Evolutionary conservation across 495 filamentous ascomycete species (phyloP).

Genomic region (Neurospora sp.): DNA sequence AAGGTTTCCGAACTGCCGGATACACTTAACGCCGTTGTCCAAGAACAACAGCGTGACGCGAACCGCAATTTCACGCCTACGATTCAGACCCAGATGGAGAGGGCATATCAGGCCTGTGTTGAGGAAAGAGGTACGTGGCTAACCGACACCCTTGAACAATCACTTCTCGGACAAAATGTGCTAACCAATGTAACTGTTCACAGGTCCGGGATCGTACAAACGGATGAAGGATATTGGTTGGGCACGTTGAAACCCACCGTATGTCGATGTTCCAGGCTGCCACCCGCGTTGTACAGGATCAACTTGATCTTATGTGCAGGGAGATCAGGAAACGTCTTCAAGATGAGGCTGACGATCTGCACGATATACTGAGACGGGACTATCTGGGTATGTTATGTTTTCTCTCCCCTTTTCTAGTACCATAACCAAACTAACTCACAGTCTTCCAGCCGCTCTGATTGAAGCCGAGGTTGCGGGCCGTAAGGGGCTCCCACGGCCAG

Average conservation of each 20-base stretch:
- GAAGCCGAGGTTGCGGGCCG: conserved; percentile 2
- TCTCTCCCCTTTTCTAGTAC: no score
- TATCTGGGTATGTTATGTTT: conserved; percentile 17
- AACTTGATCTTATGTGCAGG: conserved; percentile 29
- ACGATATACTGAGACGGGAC: conserved; percentile 32
- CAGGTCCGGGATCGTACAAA: conserved; percentile 32
- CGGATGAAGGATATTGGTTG: conserved; percentile 46
- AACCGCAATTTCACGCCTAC: conserved; percentile 47
- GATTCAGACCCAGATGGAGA: conserved; percentile 36
- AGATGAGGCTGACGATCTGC: conserved; percentile 32
- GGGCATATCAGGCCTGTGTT: conserved; percentile 39
- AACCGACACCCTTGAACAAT: conserved; percentile 3
- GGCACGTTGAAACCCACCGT: conserved; percentile 34
- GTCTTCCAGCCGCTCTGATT: conserved; percentile 4
- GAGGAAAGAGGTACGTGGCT: conserved; percentile 30
- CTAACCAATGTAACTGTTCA: conserved; percentile 7
- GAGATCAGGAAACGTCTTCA: conserved; percentile 26
- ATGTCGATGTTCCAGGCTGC: conserved; percentile 43
- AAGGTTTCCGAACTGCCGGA: conserved; percentile 15
- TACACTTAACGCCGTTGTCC: conserved; percentile 25
- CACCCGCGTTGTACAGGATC: conserved; percentile 29
- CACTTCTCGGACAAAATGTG: not conserved
- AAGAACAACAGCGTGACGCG: conserved; percentile 40
- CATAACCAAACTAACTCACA: no score
- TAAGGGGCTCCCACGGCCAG: conserved; percentile 4